Percentiles rank a stretch among this genome's conserved stretches.
Conservation (phyloP, 306 rosid species). For the Vigna trinervia region DNA sequence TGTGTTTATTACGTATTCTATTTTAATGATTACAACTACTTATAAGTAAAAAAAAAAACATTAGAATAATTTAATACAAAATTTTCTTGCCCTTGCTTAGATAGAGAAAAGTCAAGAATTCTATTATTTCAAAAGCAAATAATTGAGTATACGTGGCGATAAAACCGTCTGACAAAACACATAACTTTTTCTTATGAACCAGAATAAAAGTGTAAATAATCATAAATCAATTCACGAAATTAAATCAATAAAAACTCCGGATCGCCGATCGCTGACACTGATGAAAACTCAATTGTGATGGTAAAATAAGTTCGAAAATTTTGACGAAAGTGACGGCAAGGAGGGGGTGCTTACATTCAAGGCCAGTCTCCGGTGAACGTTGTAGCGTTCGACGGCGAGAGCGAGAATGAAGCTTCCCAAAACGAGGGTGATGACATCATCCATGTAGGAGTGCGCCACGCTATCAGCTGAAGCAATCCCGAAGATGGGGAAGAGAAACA, state of each 20-base stretch:
- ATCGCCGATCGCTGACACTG: too few relatives aligned
- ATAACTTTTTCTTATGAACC: too few relatives aligned
- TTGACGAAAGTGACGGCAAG: background rate
- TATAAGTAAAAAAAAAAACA: background rate
- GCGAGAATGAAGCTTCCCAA: constrained; percentile 89
- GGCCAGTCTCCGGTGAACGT: constrained; percentile 82
- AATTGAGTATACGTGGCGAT: background rate
- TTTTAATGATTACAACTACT: background rate
- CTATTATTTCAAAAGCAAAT: background rate
- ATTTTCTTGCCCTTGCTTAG: background rate
- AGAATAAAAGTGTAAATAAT: background rate
- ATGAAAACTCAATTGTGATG: background rate
- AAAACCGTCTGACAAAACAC: background rate
- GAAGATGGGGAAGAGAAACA: constrained; percentile 79
- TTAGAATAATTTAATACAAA: background rate
- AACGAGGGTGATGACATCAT: constrained; percentile 80
- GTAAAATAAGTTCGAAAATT: background rate
- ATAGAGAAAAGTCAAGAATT: background rate
- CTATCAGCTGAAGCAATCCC: constrained; percentile 72
- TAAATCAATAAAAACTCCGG: too few relatives aligned
- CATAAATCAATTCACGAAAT: background rate
- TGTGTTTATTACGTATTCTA: background rate
- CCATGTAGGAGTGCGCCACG: constrained; percentile 84
- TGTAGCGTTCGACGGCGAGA: constrained; percentile 90
- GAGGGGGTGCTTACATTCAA: constrained; percentile 65